Conservation (phyloP, 176 grass and related monocot genomes). For the sorghum (Sorghum bicolor) region DNA sequence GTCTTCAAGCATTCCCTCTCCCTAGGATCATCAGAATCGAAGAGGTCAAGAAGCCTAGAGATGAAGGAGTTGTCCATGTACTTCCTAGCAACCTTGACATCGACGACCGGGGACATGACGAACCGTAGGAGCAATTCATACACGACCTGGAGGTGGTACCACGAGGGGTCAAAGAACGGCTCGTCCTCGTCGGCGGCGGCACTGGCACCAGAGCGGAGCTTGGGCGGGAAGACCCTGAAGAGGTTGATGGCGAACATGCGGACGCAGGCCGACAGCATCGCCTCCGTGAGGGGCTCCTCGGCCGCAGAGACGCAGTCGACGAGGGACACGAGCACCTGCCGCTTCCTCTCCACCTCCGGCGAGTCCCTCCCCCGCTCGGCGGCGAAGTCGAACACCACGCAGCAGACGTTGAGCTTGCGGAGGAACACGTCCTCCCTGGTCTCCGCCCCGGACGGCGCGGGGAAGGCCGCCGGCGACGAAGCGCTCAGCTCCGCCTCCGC, state of each 20-base stretch:
- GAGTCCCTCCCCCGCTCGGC: constrained; percentile 61
- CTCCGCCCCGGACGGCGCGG: constrained; percentile 20
- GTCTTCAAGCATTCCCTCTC: constrained; percentile 89
- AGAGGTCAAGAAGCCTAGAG: constrained; percentile 72
- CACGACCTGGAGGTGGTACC: constrained; percentile 89
- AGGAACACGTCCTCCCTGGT: constrained; percentile 78
- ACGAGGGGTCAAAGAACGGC: constrained; percentile 82
- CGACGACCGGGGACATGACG: constrained; percentile 61
- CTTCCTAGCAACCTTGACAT: constrained; percentile 82
- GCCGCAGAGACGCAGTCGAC: constrained; percentile 59
- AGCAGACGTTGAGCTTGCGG: constrained; percentile 79
- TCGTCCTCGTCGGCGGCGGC: constrained; percentile 62
- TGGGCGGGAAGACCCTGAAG: constrained; percentile 90
- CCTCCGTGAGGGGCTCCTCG: constrained; percentile 71
- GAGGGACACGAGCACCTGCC: constrained; percentile 69
- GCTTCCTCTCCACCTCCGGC: constrained; percentile 76
- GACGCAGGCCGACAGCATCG: constrained; percentile 66
- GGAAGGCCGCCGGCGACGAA: not conserved
- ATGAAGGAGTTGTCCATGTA: constrained; percentile 82
- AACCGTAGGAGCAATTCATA: constrained; percentile 88
- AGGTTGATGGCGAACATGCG: constrained; percentile 91
- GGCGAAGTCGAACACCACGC: constrained; percentile 82
- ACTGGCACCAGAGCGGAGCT: constrained; percentile 36
- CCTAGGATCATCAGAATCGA: constrained; percentile 93
- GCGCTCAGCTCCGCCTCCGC: constrained; percentile 10